Conservation (phyloP, 257 asterid species). For the Petunia axillaris region DNA sequence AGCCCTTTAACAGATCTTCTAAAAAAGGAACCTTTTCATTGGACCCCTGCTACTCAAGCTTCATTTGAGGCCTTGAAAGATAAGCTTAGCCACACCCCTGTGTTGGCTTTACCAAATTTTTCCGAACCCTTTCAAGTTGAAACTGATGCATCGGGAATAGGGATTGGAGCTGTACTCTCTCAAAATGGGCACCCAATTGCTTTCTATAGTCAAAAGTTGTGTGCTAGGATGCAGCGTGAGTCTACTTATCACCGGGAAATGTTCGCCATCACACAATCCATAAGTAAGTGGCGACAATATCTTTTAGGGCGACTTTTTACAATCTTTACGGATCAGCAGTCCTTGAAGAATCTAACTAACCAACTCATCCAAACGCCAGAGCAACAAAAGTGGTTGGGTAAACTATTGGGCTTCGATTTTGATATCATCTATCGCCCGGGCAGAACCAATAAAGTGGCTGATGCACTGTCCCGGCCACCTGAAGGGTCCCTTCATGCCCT, state of each 20-base stretch:
- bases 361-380: neutral
- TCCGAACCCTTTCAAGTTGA: neutral
- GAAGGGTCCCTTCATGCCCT: too few species aligned
- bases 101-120: neutral
- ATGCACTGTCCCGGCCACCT: neutral
- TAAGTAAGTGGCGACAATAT: neutral
- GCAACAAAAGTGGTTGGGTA: conserved; percentile 9
- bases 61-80: neutral
- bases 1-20: neutral
- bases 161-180: too few species aligned
- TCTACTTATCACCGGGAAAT: neutral
- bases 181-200: neutral
- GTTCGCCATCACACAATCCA: neutral
- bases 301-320: neutral
- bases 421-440: neutral
- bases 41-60: neutral
- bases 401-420: conserved; percentile 14
- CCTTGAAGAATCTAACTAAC: neutral
- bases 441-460: neutral
- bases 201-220: neutral
- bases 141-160: neutral
- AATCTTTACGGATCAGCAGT: neutral
- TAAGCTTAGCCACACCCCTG: neutral
- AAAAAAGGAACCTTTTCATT: neutral
- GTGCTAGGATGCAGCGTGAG: too few species aligned